phyloP scores from a whole-genome alignment of 768 basidiomycete genomes.

The Pleurotus tuoliensis region DNA sequence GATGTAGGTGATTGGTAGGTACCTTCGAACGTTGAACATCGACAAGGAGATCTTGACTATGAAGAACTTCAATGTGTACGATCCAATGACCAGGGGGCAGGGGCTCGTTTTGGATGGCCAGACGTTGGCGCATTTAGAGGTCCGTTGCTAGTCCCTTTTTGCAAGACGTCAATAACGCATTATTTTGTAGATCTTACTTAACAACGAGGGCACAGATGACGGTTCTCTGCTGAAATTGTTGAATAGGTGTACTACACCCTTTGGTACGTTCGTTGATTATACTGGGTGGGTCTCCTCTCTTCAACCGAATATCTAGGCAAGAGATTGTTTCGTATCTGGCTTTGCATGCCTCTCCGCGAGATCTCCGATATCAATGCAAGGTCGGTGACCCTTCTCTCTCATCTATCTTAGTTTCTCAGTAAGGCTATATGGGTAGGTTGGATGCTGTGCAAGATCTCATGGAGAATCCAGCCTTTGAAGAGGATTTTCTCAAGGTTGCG shows the following conservation, averaged over 20 bases:
- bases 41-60: conserved; percentile 93
- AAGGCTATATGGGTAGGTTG: conserved; percentile 45
- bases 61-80: conserved; percentile 97
- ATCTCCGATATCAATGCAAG: conserved; percentile 84
- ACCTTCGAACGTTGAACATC: conserved; percentile 89
- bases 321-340: conserved; percentile 93
- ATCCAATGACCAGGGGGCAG: conserved; percentile 89
- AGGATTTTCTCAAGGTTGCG: conserved; percentile 67
- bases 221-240: conserved; percentile 85
- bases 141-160: conserved; percentile 21
- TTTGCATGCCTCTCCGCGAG: conserved; percentile 86
- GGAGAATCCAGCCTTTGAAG: conserved; percentile 71
- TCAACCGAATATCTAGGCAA: conserved; percentile 54
- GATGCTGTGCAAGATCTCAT: conserved; percentile 95
- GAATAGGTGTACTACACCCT: conserved; percentile 84
- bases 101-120: conserved; percentile 90
- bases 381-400: conserved; percentile 30
- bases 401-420: conserved; percentile 12
- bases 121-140: conserved; percentile 93
- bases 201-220: conserved; percentile 91
- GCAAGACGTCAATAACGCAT: neutral
- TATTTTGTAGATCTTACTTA: conserved; percentile 64
- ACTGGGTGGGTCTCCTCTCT: conserved; percentile 3
- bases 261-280: conserved; percentile 49
- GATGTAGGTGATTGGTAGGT: conserved; percentile 39